Evolutionary conservation across 192 early-diverging fungal genomes (phyloP), one percentile per base, ranked within the genome.

Genomic region (Backusella psychrophila): DNA sequence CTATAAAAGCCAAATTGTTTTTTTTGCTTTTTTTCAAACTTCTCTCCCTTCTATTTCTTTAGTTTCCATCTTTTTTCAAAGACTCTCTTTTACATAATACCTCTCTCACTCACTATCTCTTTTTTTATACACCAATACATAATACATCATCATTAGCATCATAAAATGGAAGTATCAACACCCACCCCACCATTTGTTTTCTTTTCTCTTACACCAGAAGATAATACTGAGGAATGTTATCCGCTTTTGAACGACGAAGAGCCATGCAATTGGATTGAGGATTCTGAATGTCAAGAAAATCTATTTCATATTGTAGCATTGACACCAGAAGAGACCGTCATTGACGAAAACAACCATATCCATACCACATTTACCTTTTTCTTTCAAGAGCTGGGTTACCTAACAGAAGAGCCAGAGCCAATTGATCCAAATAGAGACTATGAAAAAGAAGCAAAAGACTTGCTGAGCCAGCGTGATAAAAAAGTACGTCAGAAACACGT

Each of bases 351-450:
- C 21, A 78, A 81, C 72, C 76, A 78, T 26, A 75, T 81, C 19
- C 23, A 72, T 8, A 71, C 72, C 1, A 42, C 69, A 1, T 52
- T 56, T 63, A 38, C 59, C 2, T 29, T 75, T 9, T 77, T 81
- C 31, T 81, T 77, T 75, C 73, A 81, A 66, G 80, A 81, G 39
- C 41, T 81, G 3, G 80, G 80, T 12, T 74, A 75, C 23, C 29
- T 78, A 12, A 66, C 73, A 12, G 80, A 81, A 41, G 80, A 81
- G 39, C 80, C 80, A 11, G 76, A 81, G 7, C 76, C 71, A 15
- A 78, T 81, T 71, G 80, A 81, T 74, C 80, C 80, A 12, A 77
- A 21, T n/a, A 70, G 63, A 46, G 72, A 78, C 26, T 78, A 78
- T 33, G 77, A 73, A 44, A 38, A 52, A 56, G 77, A 78, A 59